Percentiles rank a stretch among this genome's conserved stretches.
These are phyloP conservation scores for Lasiosphaeria miniovina DNA, from an alignment of 495 filamentous ascomycete species.

Conservation along the genomic window DNA sequence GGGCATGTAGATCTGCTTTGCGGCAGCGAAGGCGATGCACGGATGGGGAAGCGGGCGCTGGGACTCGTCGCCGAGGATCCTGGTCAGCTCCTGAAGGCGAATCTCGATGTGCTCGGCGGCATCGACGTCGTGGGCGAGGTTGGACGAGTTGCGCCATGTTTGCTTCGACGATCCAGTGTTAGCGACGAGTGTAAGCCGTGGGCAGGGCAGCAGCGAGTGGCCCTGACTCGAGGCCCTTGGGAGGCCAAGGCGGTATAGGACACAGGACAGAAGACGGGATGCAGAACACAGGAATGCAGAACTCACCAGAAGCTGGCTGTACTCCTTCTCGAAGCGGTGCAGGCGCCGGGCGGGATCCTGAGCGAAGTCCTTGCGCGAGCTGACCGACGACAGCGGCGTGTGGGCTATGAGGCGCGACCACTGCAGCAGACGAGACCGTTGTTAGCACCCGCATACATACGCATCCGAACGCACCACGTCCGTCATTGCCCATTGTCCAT, in stretches of 20 bases:
- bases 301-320: conserved; percentile 76
- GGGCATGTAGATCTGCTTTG: conserved; percentile 80
- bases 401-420: conserved; percentile 90
- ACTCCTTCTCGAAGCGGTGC: conserved; percentile 83
- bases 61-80: conserved; percentile 82
- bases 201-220: no score
- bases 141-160: conserved; percentile 70
- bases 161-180: conserved; percentile 46
- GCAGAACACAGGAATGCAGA: conserved; percentile 3
- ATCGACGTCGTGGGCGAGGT: conserved; percentile 50
- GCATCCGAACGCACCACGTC: no score
- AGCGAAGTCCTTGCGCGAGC: conserved; percentile 57
- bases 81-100: conserved; percentile 62
- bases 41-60: conserved; percentile 83
- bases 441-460: background rate
- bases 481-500: no score
- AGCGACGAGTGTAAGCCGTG: background rate
- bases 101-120: conserved; percentile 53
- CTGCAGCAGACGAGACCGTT: conserved; percentile 37
- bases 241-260: background rate
- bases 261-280: conserved; percentile 5
- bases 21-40: conserved; percentile 78
- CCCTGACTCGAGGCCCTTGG: background rate
- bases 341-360: conserved; percentile 83
- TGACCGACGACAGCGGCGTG: conserved; percentile 58